Base-by-base conservation (phyloP, 2,329 filamentous ascomycete genomes). In the Neoscytalidium dimidiatum region DNA sequence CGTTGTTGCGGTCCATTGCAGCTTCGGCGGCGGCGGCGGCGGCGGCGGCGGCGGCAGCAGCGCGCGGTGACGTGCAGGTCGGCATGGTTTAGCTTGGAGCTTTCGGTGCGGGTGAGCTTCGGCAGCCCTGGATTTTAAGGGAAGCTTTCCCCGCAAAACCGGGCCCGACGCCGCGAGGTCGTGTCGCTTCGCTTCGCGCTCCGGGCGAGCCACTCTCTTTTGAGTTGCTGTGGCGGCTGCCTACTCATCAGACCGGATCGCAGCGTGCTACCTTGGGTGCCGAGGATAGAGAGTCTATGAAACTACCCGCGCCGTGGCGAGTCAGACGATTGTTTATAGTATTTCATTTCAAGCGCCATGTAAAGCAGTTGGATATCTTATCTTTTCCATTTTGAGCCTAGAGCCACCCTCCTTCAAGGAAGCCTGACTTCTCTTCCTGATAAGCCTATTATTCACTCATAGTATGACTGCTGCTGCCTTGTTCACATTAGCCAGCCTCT, bases 41-140 rank as follows among this genome's bases (percentile, higher is more conserved):
- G 26, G 19, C 41, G 56, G 52, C 52, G 46, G 21, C 5, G 52
- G 52, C 52, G 21, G 52, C 5, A 33, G 52, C 52, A 13, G 52
- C 52, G 52, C 52, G 56, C 56, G 56, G 56, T 60, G 56, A 60
- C 56, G 56, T 60, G 56, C 56, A 60, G 56, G n/a, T 33, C 26
- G 41, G n/a, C 56, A 46, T 31, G 56, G 38, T 46, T 46, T 9
- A 44, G 52, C 49, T 33, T 13, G n/a, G n/a, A 23, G 19, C 49
- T 21, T 11, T 26, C 28, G 29, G 29, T 8, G 48, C 48, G 51
- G 52, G 13, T 19, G 19, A 44, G 38, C 41, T 23, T 60, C 56
- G 56, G 38, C 17, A 14, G 21, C 21, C 28, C 23, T 17, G 23
- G n/a, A n/a, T n/a, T 52, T 49, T 41, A 11, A 41, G 7, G 38